phyloP scores from a whole-genome alignment of 257 asterid genomes.

The Euphrasia confusa region DNA sequence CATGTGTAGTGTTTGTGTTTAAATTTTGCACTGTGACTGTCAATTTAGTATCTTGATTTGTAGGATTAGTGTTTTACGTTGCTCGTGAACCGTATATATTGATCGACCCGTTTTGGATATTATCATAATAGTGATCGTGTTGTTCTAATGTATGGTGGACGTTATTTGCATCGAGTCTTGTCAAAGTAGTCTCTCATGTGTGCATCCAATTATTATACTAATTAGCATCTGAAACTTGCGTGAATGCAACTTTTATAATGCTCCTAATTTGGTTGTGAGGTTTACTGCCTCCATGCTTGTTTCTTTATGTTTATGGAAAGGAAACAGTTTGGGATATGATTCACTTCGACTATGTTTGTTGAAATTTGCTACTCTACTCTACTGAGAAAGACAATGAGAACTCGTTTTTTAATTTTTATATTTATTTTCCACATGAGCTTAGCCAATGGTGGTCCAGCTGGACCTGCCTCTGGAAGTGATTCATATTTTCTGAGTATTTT shows the following conservation, averaged over 20 bases:
- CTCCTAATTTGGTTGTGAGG: not conserved
- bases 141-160: no score
- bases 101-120: no score
- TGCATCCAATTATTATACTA: not conserved
- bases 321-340: not conserved
- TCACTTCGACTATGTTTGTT: not conserved
- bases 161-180: no score
- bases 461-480: constrained; percentile 32
- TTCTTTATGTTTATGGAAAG: not conserved
- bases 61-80: no score
- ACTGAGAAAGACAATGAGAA: no score
- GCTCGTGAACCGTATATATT: no score
- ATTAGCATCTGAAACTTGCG: no score
- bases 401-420: no score
- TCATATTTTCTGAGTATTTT: constrained; percentile 30
- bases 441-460: constrained; percentile 36
- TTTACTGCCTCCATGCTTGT: constrained; percentile 4
- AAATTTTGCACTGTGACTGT: no score
- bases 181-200: not conserved
- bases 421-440: constrained; percentile 11
- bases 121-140: no score
- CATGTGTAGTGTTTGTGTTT: no score
- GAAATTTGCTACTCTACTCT: not conserved
- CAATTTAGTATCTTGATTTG: no score
- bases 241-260: not conserved